A percentile compares a stretch with the other conserved stretches of the same genome.
Evolutionary conservation across 495 filamentous ascomycete species (phyloP).

Genomic region (Aspergillus conjunctus): DNA sequence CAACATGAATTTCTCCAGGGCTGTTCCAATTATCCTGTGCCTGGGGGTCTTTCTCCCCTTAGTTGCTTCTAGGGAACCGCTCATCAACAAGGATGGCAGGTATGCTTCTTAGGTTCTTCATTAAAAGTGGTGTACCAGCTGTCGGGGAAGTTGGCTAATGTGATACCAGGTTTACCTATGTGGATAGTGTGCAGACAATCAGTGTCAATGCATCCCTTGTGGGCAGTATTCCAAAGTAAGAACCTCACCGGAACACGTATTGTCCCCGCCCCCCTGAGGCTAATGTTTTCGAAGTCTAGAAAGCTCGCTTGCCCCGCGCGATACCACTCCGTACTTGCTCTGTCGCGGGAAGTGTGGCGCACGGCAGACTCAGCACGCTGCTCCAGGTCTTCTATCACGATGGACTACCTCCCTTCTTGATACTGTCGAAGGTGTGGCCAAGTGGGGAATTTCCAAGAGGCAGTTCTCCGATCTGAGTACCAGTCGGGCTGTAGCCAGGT

Average conservation of each 20-base stretch:
- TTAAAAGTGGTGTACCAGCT: background rate
- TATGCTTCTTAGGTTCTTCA: background rate
- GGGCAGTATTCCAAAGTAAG: background rate
- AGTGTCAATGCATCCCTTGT: background rate
- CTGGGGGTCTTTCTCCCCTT: background rate
- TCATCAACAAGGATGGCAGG: background rate
- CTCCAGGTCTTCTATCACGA: background rate
- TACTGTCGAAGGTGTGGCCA: background rate
- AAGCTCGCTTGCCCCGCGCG: background rate
- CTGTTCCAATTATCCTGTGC: background rate
- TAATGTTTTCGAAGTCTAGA: conserved; percentile 1
- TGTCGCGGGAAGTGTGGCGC: background rate
- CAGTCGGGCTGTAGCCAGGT: background rate
- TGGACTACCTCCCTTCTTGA: background rate
- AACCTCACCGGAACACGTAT: background rate
- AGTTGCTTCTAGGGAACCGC: background rate
- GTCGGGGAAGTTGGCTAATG: background rate
- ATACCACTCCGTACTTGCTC: background rate
- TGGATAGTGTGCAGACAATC: background rate
- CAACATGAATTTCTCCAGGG: background rate
- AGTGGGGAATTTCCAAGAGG: background rate
- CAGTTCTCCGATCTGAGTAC: background rate
- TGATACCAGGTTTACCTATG: background rate
- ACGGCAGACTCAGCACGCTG: background rate
- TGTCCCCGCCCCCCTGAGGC: background rate